Base-by-base conservation (phyloP, 306 rosid species). In the Vicia villosa region DNA sequence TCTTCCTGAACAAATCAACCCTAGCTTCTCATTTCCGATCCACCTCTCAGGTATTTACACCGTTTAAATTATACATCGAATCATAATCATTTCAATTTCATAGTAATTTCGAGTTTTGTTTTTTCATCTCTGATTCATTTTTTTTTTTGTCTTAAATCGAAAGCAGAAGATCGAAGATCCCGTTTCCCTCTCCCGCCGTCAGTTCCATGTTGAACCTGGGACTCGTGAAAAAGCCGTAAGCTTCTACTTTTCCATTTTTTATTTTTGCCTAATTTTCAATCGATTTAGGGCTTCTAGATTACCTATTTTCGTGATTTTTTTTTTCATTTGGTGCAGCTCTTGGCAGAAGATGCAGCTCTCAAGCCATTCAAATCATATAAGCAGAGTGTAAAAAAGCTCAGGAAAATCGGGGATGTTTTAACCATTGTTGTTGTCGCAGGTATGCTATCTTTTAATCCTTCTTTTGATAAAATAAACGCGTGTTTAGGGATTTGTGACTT, bases 191-290 rank as follows among this genome's bases (percentile, higher is more conserved):
- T 49, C 86, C 32, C 89, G 95, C 68, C 97, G 97, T 64, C 84
- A 79, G 78, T 86, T 69, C 75, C 98, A 94, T 69, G 46, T 84
- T 79, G 86, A 85, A 70, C 91, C 86, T 6, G 97, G 96, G 7
- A 17, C 86, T 40, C 98, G 98, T 56, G 95, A 90, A 81, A 84
- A 87, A 82, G 98, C 97, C 47, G 98, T 90, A 79, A 88, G 1
- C 36, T 9, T 62, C 50, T 5, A 37, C 4, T 62, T 24, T 70
- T 32, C 26, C 14, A 2, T 26, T 51, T 69, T 30, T 34, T 8
- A 14, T 5, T 38, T 55, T 40, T 20, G 30, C 19, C 34, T 43
- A 42, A 42, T 17, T 24, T 58, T 70, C 55, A 1, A 4, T 4
- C 21, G 10, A 45, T 22, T 70, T 28, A 30, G 40, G 76, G 42